Conservation (phyloP, 208 protist species). For the Wallacemonas sp. region DNA sequence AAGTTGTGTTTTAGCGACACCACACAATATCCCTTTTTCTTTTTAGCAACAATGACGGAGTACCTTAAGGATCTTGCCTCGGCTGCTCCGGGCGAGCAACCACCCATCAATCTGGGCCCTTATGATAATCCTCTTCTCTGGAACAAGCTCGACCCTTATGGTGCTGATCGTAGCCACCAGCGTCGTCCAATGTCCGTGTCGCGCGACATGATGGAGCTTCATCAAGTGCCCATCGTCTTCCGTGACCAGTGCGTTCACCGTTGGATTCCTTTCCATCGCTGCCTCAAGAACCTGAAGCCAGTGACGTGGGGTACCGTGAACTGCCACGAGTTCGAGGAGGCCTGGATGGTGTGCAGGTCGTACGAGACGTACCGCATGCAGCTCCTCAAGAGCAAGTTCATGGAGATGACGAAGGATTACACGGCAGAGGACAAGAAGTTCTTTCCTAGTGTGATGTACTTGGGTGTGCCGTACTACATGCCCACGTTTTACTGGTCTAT, state of each 20-base stretch:
- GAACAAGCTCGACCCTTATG: constrained; percentile 91
- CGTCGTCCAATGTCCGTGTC: constrained; percentile 88
- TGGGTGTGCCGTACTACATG: constrained; percentile 81
- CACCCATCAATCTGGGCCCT: constrained; percentile 86
- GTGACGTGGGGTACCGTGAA: constrained; percentile 86
- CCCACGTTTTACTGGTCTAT: constrained; percentile 84
- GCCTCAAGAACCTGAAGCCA: constrained; percentile 83
- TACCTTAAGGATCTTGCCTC: constrained; percentile 76
- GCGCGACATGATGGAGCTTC: constrained; percentile 87
- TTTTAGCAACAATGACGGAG: constrained; percentile 64
- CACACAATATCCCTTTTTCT: too few relatives aligned
- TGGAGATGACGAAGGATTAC: constrained; percentile 91
- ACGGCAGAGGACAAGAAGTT: constrained; percentile 90
- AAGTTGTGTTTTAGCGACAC: too few relatives aligned
- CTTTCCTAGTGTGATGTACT: constrained; percentile 84
- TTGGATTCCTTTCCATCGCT: constrained; percentile 82
- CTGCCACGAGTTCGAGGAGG: constrained; percentile 90
- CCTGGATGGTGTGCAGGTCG: constrained; percentile 87
- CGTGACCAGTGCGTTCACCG: constrained; percentile 91
- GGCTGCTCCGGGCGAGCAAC: constrained; percentile 55
- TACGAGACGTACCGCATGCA: constrained; percentile 89
- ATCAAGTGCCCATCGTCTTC: constrained; percentile 83
- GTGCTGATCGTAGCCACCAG: constrained; percentile 89
- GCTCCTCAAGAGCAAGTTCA: constrained; percentile 89
- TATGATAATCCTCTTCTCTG: constrained; percentile 91